Conservation (phyloP, 768 basidiomycete genomes). For the Cyclocybe cylindracea region DNA sequence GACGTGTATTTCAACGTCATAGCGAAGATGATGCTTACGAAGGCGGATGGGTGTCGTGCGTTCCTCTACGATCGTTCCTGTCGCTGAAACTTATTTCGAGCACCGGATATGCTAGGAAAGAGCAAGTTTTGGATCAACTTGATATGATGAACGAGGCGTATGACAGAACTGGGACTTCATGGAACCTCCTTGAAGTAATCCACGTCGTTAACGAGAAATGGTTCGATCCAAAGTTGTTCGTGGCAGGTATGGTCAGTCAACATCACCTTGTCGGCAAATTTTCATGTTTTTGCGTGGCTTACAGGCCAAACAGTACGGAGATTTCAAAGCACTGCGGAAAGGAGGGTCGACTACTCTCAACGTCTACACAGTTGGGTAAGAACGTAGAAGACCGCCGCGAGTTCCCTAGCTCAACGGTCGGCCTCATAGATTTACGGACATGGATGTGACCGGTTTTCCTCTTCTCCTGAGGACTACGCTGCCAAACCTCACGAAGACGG, state of each 20-base stretch:
- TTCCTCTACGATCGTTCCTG: neutral
- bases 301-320: slow-evolving; percentile 19
- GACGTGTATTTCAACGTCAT: slow-evolving; percentile 14
- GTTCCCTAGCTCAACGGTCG: slow-evolving; percentile 20
- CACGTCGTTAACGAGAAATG: slow-evolving; percentile 33
- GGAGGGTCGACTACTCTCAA: slow-evolving; percentile 35
- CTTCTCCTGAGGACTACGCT: slow-evolving; percentile 35
- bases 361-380: slow-evolving; percentile 38
- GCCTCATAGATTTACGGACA: slow-evolving; percentile 22
- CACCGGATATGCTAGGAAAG: slow-evolving; percentile 12
- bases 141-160: slow-evolving; percentile 33
- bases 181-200: slow-evolving; percentile 25
- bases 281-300: neutral
- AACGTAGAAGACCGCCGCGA: neutral
- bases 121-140: slow-evolving; percentile 31
- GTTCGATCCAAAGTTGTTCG: slow-evolving; percentile 15
- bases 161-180: slow-evolving; percentile 28
- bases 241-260: slow-evolving; percentile 17
- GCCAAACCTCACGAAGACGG: slow-evolving; percentile 35
- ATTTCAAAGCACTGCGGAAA: slow-evolving; percentile 24
- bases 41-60: slow-evolving; percentile 22
- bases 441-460: slow-evolving; percentile 28
- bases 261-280: slow-evolving; percentile 17
- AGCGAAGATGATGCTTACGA: slow-evolving; percentile 12
- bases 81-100: neutral